Percentiles rank a stretch among this genome's conserved stretches.
Evolutionary conservation across 805 yeast species (phyloP).

Genomic region (Metschnikowia continentalis): DNA sequence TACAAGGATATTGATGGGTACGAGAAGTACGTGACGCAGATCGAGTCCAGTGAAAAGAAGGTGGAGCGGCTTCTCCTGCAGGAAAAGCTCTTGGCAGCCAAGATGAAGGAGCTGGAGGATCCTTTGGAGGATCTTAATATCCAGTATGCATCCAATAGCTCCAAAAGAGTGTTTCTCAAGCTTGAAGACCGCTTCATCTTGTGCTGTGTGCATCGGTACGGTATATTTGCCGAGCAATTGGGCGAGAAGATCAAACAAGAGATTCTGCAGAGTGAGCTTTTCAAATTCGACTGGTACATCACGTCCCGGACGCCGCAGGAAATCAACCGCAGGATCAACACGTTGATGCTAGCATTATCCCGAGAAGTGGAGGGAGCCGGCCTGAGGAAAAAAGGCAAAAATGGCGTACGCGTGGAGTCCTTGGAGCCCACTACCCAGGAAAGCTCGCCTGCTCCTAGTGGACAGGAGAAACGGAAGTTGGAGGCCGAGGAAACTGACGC

Average conservation of each 20-base stretch:
- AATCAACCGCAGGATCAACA: slow-evolving; percentile 62
- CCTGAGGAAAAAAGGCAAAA: slow-evolving; percentile 42
- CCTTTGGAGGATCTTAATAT: slow-evolving; percentile 62
- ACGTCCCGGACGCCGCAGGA: slow-evolving; percentile 70
- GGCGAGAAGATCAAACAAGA: slow-evolving; percentile 65
- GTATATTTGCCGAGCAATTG: slow-evolving; percentile 55
- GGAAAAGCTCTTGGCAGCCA: slow-evolving; percentile 49
- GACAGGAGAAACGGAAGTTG: slow-evolving; percentile 1
- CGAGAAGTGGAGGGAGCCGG: slow-evolving; percentile 60
- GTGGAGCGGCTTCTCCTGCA: slow-evolving; percentile 52
- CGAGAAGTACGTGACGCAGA: slow-evolving; percentile 67
- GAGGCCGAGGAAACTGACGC: slow-evolving; percentile 4
- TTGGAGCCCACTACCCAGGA: slow-evolving; percentile 30
- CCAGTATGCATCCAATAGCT: slow-evolving; percentile 79
- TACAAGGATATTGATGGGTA: slow-evolving; percentile 60
- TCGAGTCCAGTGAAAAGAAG: slow-evolving; percentile 71
- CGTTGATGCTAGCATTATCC: slow-evolving; percentile 62
- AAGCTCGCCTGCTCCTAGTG: slow-evolving; percentile 11
- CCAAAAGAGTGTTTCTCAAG: slow-evolving; percentile 66
- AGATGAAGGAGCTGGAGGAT: slow-evolving; percentile 49
- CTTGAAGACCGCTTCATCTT: slow-evolving; percentile 68
- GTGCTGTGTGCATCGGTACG: slow-evolving; percentile 58
- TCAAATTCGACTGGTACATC: slow-evolving; percentile 71
- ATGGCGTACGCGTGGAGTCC: slow-evolving; percentile 27
- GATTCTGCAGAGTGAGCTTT: slow-evolving; percentile 53